Percentiles rank a stretch among this genome's conserved stretches.
phyloP scores from a whole-genome alignment of 768 basidiomycete genomes.

The Boletus pseudopeckii region DNA sequence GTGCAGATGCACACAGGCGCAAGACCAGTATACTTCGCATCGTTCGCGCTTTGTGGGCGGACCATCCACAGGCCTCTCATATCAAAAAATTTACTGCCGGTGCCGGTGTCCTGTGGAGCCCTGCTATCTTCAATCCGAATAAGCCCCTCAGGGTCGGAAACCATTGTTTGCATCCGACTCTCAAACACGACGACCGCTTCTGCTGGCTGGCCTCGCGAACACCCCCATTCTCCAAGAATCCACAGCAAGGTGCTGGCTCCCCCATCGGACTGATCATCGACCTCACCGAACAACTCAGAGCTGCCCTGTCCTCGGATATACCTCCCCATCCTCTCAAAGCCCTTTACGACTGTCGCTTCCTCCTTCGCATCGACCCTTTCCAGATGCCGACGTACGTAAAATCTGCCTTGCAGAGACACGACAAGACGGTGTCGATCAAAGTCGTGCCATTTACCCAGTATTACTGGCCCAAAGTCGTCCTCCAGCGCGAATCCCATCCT shows the following conservation, averaged over 20 bases:
- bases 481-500: conserved; percentile 14
- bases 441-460: conserved; percentile 42
- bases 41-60: conserved; percentile 45
- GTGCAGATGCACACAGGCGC: conserved; percentile 58
- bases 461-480: conserved; percentile 47
- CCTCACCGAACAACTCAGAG: conserved; percentile 34
- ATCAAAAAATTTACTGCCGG: conserved; percentile 49
- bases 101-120: conserved; percentile 62
- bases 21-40: conserved; percentile 45
- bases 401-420: conserved; percentile 22
- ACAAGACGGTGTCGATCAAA: conserved; percentile 26
- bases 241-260: conserved; percentile 23
- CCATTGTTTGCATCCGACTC: conserved; percentile 13
- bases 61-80: conserved; percentile 24
- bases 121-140: conserved; percentile 38
- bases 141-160: conserved; percentile 19
- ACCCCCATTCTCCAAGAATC: conserved; percentile 42
- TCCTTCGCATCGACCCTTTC: conserved; percentile 44
- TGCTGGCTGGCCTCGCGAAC: conserved; percentile 65
- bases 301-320: conserved; percentile 11
- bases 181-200: conserved; percentile 24
- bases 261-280: conserved; percentile 37
- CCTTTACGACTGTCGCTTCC: conserved; percentile 67
- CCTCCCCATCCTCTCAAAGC: conserved; percentile 30
- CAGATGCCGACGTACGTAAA: conserved; percentile 41